Evolutionary conservation across 2,329 filamentous ascomycete species (phyloP).

Genomic region (Claviceps sp.): DNA sequence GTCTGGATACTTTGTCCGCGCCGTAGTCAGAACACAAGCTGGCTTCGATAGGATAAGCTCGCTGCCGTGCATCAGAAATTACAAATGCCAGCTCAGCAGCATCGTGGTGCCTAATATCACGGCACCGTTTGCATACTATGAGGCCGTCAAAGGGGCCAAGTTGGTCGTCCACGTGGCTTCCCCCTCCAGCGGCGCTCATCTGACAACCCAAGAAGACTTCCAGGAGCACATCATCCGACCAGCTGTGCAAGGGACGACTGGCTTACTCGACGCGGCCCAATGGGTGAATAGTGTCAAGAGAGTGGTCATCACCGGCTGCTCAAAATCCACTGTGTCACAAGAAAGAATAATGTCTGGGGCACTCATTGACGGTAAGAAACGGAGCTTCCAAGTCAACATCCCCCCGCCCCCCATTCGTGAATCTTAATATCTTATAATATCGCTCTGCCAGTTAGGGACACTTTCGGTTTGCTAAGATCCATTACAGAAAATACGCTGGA

Average conservation of each 20-base stretch:
- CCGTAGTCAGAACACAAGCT: conserved; percentile 14
- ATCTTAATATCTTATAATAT: background rate
- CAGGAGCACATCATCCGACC: background rate
- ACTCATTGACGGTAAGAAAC: background rate
- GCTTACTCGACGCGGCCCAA: background rate
- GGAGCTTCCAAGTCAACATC: too few species aligned
- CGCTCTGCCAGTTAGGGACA: too few species aligned
- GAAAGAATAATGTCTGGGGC: background rate
- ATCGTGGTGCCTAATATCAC: conserved; percentile 24
- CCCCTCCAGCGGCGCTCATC: background rate
- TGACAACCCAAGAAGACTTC: too few species aligned
- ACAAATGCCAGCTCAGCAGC: conserved; percentile 12
- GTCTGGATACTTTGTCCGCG: conserved; percentile 15
- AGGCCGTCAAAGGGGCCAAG: conserved; percentile 25
- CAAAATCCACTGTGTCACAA: background rate
- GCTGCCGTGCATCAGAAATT: conserved; percentile 3
- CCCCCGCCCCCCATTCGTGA: background rate
- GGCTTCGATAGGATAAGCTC: conserved; percentile 5
- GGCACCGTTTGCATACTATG: conserved; percentile 23
- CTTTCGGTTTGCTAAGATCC: too few species aligned
- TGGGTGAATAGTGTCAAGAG: background rate
- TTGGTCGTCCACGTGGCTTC: conserved; percentile 20
- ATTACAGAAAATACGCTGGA: background rate
- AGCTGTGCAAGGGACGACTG: background rate
- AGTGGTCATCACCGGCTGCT: background rate